Evolutionary conservation across 805 yeast species (phyloP).

Genomic region (Soucietia sequanensis): DNA sequence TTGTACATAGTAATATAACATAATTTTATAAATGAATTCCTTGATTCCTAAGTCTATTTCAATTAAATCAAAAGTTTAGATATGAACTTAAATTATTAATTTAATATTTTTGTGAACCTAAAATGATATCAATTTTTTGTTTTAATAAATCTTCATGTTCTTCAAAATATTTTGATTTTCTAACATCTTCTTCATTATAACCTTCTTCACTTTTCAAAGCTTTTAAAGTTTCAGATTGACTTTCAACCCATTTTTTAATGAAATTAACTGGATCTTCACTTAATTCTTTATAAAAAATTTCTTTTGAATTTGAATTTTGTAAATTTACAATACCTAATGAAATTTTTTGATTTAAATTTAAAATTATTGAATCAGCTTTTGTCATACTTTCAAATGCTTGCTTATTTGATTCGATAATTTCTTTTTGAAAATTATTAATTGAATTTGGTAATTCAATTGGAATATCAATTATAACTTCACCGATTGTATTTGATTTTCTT

Average conservation of each 20-base stretch:
- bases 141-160: conserved; percentile 65
- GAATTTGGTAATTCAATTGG: conserved; percentile 42
- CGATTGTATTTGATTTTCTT: conserved; percentile 72
- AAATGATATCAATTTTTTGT: conserved; percentile 74
- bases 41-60: too few relatives aligned
- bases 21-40: conserved; percentile 1
- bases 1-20: neutral
- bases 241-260: conserved; percentile 68
- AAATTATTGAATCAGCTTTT: conserved; percentile 43
- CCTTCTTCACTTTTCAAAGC: conserved; percentile 88
- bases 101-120: conserved; percentile 54
- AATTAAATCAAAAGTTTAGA: too few relatives aligned
- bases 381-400: conserved; percentile 43
- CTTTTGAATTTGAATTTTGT: conserved; percentile 59
- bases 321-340: conserved; percentile 51
- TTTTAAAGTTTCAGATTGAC: conserved; percentile 81
- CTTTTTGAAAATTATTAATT: conserved; percentile 35
- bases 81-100: too few relatives aligned
- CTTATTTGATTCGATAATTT: conserved; percentile 35
- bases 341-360: conserved; percentile 41
- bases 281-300: conserved; percentile 73
- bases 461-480: conserved; percentile 77
- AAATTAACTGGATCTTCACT: conserved; percentile 76
- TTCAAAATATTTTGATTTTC: conserved; percentile 76
- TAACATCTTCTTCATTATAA: conserved; percentile 81